phyloP scores from a whole-genome alignment of 805 yeast genomes.

The Tetrapisispora arboricola region DNA sequence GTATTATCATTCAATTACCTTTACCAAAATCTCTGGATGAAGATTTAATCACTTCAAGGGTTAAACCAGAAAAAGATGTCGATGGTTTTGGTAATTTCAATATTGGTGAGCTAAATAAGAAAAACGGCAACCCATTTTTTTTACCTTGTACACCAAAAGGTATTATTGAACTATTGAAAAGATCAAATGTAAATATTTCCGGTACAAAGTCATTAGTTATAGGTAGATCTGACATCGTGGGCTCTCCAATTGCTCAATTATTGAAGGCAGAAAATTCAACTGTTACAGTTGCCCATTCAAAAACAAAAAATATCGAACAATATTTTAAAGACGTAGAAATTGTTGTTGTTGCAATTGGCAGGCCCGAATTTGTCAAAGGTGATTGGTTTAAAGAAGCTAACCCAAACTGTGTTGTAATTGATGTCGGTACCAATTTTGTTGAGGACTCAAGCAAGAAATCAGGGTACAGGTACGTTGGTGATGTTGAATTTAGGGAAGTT shows the following conservation, averaged over 20 bases:
- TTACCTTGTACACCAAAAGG: conserved; percentile 96
- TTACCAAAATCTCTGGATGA: conserved; percentile 75
- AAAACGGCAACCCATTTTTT: conserved; percentile 73
- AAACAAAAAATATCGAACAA: conserved; percentile 49
- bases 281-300: conserved; percentile 78
- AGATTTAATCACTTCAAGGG: conserved; percentile 68
- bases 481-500: conserved; percentile 55
- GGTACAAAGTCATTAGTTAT: conserved; percentile 85
- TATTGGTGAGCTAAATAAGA: conserved; percentile 82
- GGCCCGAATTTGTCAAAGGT: conserved; percentile 58
- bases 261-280: conserved; percentile 75
- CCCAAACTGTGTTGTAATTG: conserved; percentile 57
- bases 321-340: conserved; percentile 67
- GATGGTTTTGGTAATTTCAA: conserved; percentile 90
- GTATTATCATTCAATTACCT: conserved; percentile 84
- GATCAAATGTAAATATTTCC: conserved; percentile 53
- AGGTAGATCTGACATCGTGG: conserved; percentile 94
- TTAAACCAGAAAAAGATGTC: conserved; percentile 77
- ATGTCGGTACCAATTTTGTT: conserved; percentile 74
- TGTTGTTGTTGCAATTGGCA: conserved; percentile 72
- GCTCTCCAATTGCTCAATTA: conserved; percentile 82
- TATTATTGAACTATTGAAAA: conserved; percentile 65
- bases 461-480: conserved; percentile 69
- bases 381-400: conserved; percentile 50
- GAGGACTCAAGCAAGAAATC: conserved; percentile 56